Conservation (phyloP, 208 protist genomes). For the Acanthamoeba lenticulata region DNA sequence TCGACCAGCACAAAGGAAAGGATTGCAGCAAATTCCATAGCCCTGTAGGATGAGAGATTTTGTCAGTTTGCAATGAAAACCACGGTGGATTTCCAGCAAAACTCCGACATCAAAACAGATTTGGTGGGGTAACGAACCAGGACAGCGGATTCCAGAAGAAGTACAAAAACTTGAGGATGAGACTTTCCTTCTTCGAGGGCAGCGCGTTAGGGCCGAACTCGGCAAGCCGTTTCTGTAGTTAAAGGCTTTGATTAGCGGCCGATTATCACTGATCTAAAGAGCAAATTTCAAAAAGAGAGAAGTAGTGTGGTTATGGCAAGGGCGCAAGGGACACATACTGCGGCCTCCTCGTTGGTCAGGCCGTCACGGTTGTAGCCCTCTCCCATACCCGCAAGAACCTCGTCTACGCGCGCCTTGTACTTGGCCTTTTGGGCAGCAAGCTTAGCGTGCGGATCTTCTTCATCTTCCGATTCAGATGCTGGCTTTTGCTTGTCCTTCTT, state of each 20-base stretch:
- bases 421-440: background rate
- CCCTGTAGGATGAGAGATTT: too few species aligned
- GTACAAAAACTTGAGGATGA: slow-evolving; percentile 65
- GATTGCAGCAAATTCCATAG: slow-evolving; percentile 36
- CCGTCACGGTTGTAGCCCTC: background rate
- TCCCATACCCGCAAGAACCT: background rate
- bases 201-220: slow-evolving; percentile 79
- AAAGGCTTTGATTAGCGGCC: too few species aligned
- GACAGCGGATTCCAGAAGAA: slow-evolving; percentile 82
- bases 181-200: slow-evolving; percentile 70
- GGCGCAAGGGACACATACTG: too few species aligned
- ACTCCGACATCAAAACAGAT: background rate
- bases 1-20: slow-evolving; percentile 35
- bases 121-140: slow-evolving; percentile 47
- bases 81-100: background rate
- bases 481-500: background rate
- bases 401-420: background rate
- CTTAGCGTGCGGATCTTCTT: background rate
- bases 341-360: background rate
- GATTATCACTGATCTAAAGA: too few species aligned
- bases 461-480: background rate
- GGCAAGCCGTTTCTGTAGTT: background rate
- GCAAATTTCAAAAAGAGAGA: too few species aligned
- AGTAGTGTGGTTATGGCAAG: too few species aligned
- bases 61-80: too few species aligned